phyloP scores from a whole-genome alignment of 331 rosid species.

The Prunus yedoensis region DNA sequence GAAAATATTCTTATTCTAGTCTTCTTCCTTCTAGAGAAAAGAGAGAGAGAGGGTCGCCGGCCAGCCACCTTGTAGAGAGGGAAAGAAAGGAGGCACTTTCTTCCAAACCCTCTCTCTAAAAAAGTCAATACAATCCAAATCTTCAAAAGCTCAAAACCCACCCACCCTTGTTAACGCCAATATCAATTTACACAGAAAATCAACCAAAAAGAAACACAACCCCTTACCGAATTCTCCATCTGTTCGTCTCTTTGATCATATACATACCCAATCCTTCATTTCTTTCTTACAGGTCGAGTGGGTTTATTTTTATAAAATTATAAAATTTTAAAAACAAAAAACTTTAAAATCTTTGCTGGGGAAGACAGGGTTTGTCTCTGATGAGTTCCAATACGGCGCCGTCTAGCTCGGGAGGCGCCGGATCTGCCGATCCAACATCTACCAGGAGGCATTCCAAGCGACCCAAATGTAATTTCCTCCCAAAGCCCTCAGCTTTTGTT shows the following conservation, averaged over 20 bases:
- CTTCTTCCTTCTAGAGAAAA: conserved; percentile 2
- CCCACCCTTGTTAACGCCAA: not conserved
- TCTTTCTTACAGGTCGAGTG: not conserved
- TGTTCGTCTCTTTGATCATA: not conserved
- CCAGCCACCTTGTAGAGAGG: conserved; percentile 30
- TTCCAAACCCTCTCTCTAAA: conserved; percentile 21
- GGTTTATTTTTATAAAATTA: not conserved
- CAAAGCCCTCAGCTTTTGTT: conserved; percentile 1
- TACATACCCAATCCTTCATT: not conserved
- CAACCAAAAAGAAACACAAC: not conserved
- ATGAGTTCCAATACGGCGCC: conserved; percentile 62
- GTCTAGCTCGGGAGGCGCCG: conserved; percentile 66
- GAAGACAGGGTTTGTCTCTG: conserved; percentile 11
- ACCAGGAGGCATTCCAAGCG: conserved; percentile 76
- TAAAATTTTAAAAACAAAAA: too few relatives aligned
- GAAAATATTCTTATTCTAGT: not conserved
- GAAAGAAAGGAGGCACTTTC: conserved; percentile 30
- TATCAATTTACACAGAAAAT: not conserved
- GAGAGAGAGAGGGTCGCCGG: conserved; percentile 16
- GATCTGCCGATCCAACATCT: conserved; percentile 75
- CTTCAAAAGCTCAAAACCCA: not conserved
- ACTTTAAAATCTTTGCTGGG: not conserved
- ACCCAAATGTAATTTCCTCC: conserved; percentile 74
- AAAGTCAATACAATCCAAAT: conserved; percentile 14
- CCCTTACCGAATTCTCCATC: not conserved